A percentile compares a stretch with the other conserved stretches of the same genome.
phyloP scores from a whole-genome alignment of 139 green algal species.

The Zygnema circumcarinatum region DNA sequence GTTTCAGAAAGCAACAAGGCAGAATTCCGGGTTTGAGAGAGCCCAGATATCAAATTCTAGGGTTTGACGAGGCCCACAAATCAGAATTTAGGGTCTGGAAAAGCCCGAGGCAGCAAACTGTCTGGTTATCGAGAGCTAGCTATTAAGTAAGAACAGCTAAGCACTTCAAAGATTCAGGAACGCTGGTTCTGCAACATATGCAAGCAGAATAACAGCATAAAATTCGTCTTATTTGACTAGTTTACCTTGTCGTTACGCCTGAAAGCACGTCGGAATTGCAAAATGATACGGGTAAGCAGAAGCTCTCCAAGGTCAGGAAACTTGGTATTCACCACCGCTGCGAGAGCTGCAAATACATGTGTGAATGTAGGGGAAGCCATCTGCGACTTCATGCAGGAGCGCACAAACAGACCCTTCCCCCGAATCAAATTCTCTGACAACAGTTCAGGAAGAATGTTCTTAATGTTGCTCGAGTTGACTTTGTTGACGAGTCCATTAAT shows the following conservation, averaged over 20 bases:
- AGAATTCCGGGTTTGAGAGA: too few relatives aligned
- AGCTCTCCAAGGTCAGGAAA: conserved; percentile 79
- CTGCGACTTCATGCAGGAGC: conserved; percentile 91
- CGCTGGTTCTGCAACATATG: too few relatives aligned
- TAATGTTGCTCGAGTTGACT: conserved; percentile 90
- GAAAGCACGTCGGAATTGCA: conserved; percentile 92
- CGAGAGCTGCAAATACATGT: conserved; percentile 87
- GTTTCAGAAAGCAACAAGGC: too few relatives aligned
- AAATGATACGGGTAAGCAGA: conserved; percentile 60
- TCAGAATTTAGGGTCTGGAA: too few relatives aligned
- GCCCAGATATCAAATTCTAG: too few relatives aligned
- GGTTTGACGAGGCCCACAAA: too few relatives aligned
- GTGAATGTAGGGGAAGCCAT: conserved; percentile 88
- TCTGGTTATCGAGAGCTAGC: too few relatives aligned
- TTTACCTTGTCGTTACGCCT: conserved; percentile 92
- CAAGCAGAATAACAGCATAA: too few relatives aligned
- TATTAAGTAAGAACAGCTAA: too few relatives aligned
- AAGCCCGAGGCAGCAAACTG: too few relatives aligned
- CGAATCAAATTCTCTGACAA: conserved; percentile 92
- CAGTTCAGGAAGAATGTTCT: conserved; percentile 92
- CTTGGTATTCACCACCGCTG: conserved; percentile 97
- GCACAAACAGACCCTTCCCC: conserved; percentile 87
- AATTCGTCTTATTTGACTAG: too few relatives aligned
- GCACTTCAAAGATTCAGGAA: too few relatives aligned
- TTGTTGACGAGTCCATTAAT: conserved; percentile 99